Percentiles rank a stretch among this genome's conserved stretches.
phyloP scores from a whole-genome alignment of 2,329 filamentous ascomycete genomes.

The Aspergillus thermomutatus region DNA sequence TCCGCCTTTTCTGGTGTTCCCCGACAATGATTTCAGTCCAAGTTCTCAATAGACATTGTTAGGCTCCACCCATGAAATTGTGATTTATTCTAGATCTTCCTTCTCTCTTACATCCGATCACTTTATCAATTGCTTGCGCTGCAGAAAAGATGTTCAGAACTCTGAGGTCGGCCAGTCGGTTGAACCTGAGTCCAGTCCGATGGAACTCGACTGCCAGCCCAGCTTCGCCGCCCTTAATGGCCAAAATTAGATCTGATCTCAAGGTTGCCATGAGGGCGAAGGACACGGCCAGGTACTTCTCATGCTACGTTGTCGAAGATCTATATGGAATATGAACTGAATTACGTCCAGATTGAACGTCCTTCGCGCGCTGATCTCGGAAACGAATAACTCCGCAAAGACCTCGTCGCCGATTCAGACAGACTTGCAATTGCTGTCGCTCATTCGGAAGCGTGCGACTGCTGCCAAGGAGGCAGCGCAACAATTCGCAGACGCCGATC shows the following conservation, averaged over 20 bases:
- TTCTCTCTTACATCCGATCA: neutral
- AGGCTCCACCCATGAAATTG: neutral
- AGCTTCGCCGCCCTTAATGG: constrained; percentile 41
- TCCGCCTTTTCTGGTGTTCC: constrained; percentile 14
- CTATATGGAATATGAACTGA: neutral
- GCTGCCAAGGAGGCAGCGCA: constrained; percentile 37
- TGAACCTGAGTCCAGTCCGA: constrained; percentile 30
- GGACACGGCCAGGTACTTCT: constrained; percentile 42
- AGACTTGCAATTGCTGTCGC: constrained; percentile 44
- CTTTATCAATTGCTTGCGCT: neutral
- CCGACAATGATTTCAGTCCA: constrained; percentile 10
- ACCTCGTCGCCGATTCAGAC: constrained; percentile 44
- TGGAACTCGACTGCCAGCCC: constrained; percentile 39
- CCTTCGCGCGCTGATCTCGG: constrained; percentile 47
- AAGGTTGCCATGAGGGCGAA: constrained; percentile 50
- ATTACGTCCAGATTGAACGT: constrained; percentile 41
- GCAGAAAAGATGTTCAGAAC: constrained; percentile 29
- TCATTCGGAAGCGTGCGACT: constrained; percentile 44
- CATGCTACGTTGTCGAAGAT: neutral
- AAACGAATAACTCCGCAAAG: constrained; percentile 49
- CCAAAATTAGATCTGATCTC: constrained; percentile 44
- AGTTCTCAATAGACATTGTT: neutral
- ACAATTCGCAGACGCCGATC: constrained; percentile 40
- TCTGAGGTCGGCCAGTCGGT: constrained; percentile 26
- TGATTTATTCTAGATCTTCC: neutral